Evolutionary conservation across 2,329 filamentous ascomycete genomes (phyloP), one percentile per base, ranked within the genome.

Genomic region (Ceratocystis ficicola): DNA sequence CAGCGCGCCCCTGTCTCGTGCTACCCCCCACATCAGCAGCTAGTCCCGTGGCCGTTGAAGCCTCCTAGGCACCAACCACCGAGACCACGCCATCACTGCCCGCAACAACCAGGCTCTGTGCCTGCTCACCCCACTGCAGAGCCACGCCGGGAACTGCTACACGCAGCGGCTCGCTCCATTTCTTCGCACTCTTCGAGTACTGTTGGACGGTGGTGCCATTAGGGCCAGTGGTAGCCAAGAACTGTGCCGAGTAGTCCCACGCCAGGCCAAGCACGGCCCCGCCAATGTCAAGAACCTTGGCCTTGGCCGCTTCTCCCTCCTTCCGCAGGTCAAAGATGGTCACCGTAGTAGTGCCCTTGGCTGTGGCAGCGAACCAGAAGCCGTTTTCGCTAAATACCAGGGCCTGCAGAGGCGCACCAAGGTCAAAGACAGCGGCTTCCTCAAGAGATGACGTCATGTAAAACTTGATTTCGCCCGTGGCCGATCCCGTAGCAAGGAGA

Each of bases 241-340:
- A 99, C 76, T 96, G 93, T 55, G 92, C 93, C 5, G 89, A 94
- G 78, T 95, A 96, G 73, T 99, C 94, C 92, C 92, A 99, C 62
- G 82, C 81, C 69, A 96, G 80, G 50, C 83, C 85, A 68, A 88
- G 83, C 61, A 96, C 84, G n/a, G 84, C 80, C 68, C 85, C 86
- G 66, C 91, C 93, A 59, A 88, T 86, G 69, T 96, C 90, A 50
- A 99, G 80, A n/a, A 88, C 84, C 80, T 95, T 95, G 73, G 86
- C 86, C 71, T 86, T 83, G 4, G 86, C 86, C 20, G 88, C 86
- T 70, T 90, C 91, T 68, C 93, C 88, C 70, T 96, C 86, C 77
- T 95, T 96, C 71, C 94, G 87, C 68, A 99, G 81, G 75, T 97
- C 93, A 80, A 95, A 97, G 65, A 97, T 85, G 8, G 89, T 89